These are phyloP conservation scores for Collybia mongolica DNA, from an alignment of 768 basidiomycete genomes.

Conservation along the genomic window DNA sequence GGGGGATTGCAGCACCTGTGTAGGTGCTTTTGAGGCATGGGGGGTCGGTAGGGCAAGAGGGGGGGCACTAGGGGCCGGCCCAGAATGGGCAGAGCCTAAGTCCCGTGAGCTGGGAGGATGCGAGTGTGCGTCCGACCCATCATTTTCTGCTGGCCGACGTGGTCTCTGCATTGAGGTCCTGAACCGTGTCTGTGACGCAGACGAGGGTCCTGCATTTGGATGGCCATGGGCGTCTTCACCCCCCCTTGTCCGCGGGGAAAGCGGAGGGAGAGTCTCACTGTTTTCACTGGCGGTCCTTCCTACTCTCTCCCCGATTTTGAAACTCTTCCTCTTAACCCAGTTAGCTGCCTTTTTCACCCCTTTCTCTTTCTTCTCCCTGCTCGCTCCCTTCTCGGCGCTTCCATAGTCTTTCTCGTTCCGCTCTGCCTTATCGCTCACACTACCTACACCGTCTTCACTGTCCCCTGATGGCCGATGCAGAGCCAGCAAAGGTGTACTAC, in stretches of 20 bases:
- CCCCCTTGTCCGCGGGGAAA: neutral
- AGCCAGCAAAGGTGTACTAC: no score
- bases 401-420: no score
- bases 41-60: no score
- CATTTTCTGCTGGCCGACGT: slow-evolving; percentile 22
- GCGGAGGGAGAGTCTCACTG: neutral
- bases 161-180: slow-evolving; percentile 17
- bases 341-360: slow-evolving; percentile 34
- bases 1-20: no score
- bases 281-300: slow-evolving; percentile 10
- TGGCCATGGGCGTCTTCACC: neutral
- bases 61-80: no score
- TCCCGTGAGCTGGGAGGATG: neutral
- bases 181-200: slow-evolving; percentile 20
- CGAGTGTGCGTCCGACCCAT: neutral
- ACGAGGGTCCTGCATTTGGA: neutral
- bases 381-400: neutral
- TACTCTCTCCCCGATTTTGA: slow-evolving; percentile 33
- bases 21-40: no score
- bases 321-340: slow-evolving; percentile 60
- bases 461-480: no score
- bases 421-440: neutral
- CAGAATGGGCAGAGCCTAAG: no score
- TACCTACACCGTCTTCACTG: neutral
- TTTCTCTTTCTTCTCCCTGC: slow-evolving; percentile 37